Conservation (phyloP, 371 early-diverging fungal species). For the Mortierella sp. region DNA sequence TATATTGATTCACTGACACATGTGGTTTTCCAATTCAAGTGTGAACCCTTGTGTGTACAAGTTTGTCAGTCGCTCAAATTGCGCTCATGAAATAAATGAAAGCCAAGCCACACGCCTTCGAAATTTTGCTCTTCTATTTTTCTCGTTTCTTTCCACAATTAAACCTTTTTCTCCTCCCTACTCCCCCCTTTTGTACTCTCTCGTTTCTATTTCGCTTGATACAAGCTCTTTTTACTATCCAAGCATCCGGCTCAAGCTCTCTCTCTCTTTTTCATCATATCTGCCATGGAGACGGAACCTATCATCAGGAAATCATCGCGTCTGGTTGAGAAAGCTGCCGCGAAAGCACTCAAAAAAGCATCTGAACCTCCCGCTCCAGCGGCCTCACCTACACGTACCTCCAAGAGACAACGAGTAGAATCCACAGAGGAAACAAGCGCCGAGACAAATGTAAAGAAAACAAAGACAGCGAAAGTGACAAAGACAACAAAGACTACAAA, state of each 20-base stretch:
- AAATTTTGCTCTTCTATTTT: too few relatives aligned
- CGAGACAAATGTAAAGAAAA: neutral
- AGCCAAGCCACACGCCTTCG: neutral
- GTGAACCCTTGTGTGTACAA: too few relatives aligned
- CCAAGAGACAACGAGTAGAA: neutral
- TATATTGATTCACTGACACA: too few relatives aligned
- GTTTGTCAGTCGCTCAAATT: too few relatives aligned
- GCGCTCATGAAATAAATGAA: too few relatives aligned
- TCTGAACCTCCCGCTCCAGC: neutral
- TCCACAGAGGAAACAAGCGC: neutral
- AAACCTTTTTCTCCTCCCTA: neutral
- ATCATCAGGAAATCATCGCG: conserved; percentile 6
- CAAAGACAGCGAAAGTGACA: neutral
- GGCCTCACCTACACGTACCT: neutral
- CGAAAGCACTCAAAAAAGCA: neutral
- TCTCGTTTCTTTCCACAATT: too few relatives aligned
- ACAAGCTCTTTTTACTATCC: neutral
- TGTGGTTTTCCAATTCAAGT: too few relatives aligned
- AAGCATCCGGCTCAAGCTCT: too few relatives aligned
- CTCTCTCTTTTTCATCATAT: neutral
- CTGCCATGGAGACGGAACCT: neutral
- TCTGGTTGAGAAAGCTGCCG: conserved; percentile 1
- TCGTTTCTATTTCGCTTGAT: neutral
- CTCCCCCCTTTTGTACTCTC: neutral
- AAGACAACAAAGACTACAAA: neutral